Base-by-base conservation (phyloP, 2,329 filamentous ascomycete genomes). In the Rosellinia necatrix region DNA sequence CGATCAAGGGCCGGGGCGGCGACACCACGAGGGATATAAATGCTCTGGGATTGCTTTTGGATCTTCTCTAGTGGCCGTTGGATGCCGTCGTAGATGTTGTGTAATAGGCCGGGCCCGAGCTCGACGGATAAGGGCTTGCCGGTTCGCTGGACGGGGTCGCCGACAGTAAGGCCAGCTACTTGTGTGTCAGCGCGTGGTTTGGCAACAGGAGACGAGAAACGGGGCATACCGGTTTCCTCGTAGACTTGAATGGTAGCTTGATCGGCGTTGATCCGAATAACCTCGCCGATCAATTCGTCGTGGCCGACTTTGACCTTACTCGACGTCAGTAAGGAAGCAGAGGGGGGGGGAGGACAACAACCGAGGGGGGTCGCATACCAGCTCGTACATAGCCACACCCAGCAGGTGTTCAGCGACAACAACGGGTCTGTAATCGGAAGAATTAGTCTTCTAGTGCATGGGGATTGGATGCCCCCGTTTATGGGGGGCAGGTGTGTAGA, bases 1-100 rank as follows among this genome's bases (percentile, higher is more conserved):
- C 94, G 90, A 79, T 97, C 89, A 71, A 99, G 84, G 41, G 92
- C 88, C 49, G 93, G 91, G 29, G 92, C 84, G 54, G 90, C 78
- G 71, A 99, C 93, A 75, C 94, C 94, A 67, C 94, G 91, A 69
- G 94, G 94, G 64, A 99, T 99, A 76, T 99, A 99, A 76, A 99
- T 99, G 76, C 90, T 92, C 71, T 91, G 80, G 49, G 92, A 86
- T 44, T 83, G 76, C 35, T 88, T 79, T 66, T 91, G 81, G 70
- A 99, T 99, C 65, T 85, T 87, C 77, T 88, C 88, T 68, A 99
- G 87, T 47, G 94, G 94, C 72, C 94, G 88, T 76, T 99, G 94
- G 70, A 99, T 99, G 79, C 94, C 94, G 75, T 99, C 94, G 82
- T 97, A 99, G 75, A 99, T 99, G 66, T 94, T 97, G 79, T 97